A percentile compares a stretch with the other conserved stretches of the same genome.
phyloP scores from a whole-genome alignment of 2,329 filamentous ascomycete genomes.

The Colletotrichum ledebouriae region DNA sequence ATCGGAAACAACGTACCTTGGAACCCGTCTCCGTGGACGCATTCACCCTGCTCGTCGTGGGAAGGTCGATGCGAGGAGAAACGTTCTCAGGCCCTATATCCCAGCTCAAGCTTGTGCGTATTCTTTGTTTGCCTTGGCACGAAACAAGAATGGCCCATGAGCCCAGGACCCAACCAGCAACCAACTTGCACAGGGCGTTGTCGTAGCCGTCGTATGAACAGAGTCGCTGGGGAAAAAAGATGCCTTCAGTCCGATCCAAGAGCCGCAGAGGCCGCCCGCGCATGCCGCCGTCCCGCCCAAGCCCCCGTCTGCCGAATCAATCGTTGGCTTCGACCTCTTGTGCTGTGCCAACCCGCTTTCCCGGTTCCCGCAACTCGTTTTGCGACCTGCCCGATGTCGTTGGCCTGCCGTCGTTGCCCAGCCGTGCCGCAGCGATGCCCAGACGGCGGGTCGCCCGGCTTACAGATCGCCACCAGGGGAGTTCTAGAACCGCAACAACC shows the following conservation, averaged over 20 bases:
- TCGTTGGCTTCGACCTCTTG: slow-evolving; percentile 2
- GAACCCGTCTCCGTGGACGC: slow-evolving; percentile 3
- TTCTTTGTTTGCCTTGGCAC: background rate
- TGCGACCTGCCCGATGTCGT: too few species aligned
- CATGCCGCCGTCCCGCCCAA: slow-evolving; percentile 38
- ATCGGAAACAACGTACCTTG: slow-evolving; percentile 28
- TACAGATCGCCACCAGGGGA: slow-evolving; percentile 19
- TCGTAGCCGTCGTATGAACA: background rate
- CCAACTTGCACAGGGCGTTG: too few species aligned
- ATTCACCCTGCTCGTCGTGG: slow-evolving; percentile 26
- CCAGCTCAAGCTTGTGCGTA: background rate
- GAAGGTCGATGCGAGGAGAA: slow-evolving; percentile 33
- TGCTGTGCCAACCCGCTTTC: background rate
- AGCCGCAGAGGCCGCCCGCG: slow-evolving; percentile 30
- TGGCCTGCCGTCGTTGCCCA: background rate
- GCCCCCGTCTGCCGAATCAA: slow-evolving; percentile 24
- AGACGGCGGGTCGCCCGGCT: slow-evolving; percentile 27
- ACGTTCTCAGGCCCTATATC: slow-evolving; percentile 6
- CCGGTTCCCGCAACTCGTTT: background rate
- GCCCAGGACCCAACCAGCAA: too few species aligned
- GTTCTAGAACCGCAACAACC: background rate
- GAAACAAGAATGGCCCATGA: background rate
- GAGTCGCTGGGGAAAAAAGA: slow-evolving; percentile 10
- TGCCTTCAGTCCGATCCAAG: slow-evolving; percentile 23
- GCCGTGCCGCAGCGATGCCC: slow-evolving; percentile 29